Percentiles rank a stretch among this genome's conserved stretches.
Conservation (phyloP, 441 rosid genomes). For the Populus hybrid region DNA sequence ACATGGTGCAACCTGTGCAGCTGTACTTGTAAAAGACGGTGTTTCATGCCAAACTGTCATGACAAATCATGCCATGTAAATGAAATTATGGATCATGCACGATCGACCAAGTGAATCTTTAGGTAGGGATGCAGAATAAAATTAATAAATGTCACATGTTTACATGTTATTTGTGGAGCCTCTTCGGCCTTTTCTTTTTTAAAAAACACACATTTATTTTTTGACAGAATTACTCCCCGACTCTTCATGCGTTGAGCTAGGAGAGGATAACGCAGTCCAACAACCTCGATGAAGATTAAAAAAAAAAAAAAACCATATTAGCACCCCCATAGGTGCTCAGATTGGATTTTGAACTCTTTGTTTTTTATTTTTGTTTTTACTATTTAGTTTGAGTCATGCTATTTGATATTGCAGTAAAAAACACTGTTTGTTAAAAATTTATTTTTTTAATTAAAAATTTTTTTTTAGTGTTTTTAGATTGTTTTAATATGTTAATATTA, state of each 20-base stretch:
- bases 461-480: too few relatives aligned
- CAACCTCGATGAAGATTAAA: background rate
- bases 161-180: slow-evolving; percentile 11
- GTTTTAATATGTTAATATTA: too few relatives aligned
- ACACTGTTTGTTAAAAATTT: too few relatives aligned
- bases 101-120: background rate
- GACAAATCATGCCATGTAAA: background rate
- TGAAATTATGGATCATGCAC: background rate
- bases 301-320: too few relatives aligned
- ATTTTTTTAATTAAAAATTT: too few relatives aligned
- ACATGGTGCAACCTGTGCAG: background rate
- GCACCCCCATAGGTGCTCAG: too few relatives aligned
- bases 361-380: too few relatives aligned
- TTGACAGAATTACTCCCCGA: background rate
- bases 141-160: slow-evolving; percentile 21
- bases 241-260: background rate
- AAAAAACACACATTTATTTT: background rate
- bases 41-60: background rate
- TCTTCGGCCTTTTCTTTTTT: background rate
- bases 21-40: background rate
- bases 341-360: too few relatives aligned
- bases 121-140: background rate
- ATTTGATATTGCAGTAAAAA: too few relatives aligned
- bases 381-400: too few relatives aligned
- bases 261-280: background rate